Evolutionary conservation across 768 basidiomycete genomes (phyloP).

Genomic region (Amanita inopinata): DNA sequence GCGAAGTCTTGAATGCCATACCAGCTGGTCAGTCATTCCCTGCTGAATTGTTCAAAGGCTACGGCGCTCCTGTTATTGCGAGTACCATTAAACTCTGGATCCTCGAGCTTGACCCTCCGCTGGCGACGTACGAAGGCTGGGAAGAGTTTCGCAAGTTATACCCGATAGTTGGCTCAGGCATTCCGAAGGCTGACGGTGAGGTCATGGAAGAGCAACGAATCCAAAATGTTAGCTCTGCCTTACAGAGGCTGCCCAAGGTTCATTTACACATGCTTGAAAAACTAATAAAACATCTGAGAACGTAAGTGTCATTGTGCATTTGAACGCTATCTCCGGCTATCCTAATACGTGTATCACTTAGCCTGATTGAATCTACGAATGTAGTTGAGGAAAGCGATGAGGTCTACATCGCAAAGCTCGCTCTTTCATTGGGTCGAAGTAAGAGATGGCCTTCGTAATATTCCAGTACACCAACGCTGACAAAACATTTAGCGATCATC

Average conservation of each 20-base stretch:
- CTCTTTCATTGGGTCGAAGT: slow-evolving; percentile 82
- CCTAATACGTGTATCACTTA: slow-evolving; percentile 20
- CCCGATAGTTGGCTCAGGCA: slow-evolving; percentile 52
- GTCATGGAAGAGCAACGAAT: slow-evolving; percentile 49
- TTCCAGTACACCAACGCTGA: slow-evolving; percentile 8
- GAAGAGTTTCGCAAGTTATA: slow-evolving; percentile 87
- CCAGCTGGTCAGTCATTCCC: slow-evolving; percentile 50
- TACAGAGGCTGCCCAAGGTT: slow-evolving; percentile 67
- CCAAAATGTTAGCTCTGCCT: slow-evolving; percentile 46
- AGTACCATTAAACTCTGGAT: slow-evolving; percentile 81
- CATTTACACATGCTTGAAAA: slow-evolving; percentile 76
- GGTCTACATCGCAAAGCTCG: slow-evolving; percentile 79
- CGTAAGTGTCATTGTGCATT: slow-evolving; percentile 34
- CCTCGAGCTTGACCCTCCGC: slow-evolving; percentile 84
- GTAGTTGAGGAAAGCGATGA: slow-evolving; percentile 60
- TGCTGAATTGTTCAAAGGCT: slow-evolving; percentile 40
- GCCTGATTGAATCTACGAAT: slow-evolving; percentile 60
- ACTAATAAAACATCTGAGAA: slow-evolving; percentile 65
- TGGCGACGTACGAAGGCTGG: slow-evolving; percentile 84
- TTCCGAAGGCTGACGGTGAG: slow-evolving; percentile 41
- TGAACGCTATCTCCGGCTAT: neutral
- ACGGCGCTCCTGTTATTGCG: slow-evolving; percentile 83
- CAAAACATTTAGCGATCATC: slow-evolving; percentile 47
- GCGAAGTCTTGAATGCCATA: slow-evolving; percentile 75
- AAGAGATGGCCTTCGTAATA: slow-evolving; percentile 20